A percentile compares a stretch with the other conserved stretches of the same genome.
Conservation (phyloP, 352 stramenopile genomes). For the Phytophthora pisi region DNA sequence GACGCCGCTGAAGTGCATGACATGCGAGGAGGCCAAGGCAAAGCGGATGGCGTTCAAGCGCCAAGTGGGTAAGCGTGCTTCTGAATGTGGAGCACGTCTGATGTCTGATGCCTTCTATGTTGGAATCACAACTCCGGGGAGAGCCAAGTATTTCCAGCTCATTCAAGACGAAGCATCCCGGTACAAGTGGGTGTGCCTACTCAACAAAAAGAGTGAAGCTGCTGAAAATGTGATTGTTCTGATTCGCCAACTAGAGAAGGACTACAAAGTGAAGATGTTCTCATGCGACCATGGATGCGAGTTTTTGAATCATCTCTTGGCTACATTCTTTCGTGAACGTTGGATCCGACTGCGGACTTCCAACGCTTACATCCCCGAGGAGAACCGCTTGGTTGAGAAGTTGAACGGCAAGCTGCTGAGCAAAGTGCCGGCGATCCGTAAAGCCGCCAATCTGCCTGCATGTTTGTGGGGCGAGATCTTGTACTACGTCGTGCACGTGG, state of each 20-base stretch:
- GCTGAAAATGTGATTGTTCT: not conserved
- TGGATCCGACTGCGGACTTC: too few relatives aligned
- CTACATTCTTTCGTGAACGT: too few relatives aligned
- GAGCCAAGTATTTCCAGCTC: conserved; percentile 10
- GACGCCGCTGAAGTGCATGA: conserved; percentile 1
- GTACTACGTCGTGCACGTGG: conserved; percentile 11
- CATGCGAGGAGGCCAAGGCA: not conserved
- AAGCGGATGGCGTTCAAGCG: conserved; percentile 8
- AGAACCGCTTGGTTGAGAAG: too few relatives aligned
- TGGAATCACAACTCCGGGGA: not conserved
- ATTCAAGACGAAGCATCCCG: conserved; percentile 16
- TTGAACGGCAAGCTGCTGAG: too few relatives aligned
- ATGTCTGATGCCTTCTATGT: conserved; percentile 5
- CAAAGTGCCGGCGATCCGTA: too few relatives aligned
- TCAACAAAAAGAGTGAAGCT: conserved; percentile 7
- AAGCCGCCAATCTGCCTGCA: not conserved
- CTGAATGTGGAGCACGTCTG: not conserved
- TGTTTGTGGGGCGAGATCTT: conserved; percentile 10
- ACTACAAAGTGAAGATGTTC: too few relatives aligned
- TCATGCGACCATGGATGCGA: too few relatives aligned
- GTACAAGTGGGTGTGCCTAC: conserved; percentile 11
- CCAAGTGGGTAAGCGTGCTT: not conserved
- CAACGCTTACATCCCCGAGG: too few relatives aligned
- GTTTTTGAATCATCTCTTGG: too few relatives aligned
- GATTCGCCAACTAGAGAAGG: not conserved